Evolutionary conservation across 768 basidiomycete genomes (phyloP).

Genomic region (Naganishia friedmannii): DNA sequence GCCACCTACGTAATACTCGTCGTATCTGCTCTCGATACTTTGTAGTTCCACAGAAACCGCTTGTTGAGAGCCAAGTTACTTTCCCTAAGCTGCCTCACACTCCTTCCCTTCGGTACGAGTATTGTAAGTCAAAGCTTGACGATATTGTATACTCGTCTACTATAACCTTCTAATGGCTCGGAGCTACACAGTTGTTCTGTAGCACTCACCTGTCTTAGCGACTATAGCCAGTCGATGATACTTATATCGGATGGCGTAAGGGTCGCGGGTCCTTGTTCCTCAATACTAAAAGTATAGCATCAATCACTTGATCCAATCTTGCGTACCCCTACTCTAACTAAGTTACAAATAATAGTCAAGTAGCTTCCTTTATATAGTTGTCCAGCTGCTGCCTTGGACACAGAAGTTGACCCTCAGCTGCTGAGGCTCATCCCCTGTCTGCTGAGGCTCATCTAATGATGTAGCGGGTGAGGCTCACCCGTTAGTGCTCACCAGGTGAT

Average conservation of each 20-base stretch:
- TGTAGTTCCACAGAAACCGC: too few species aligned
- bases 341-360: not conserved
- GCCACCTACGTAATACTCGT: too few species aligned
- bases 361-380: too few species aligned
- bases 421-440: too few species aligned
- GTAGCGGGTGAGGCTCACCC: too few species aligned
- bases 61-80: not conserved
- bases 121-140: not conserved
- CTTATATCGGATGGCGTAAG: not conserved
- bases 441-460: too few species aligned
- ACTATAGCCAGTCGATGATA: not conserved
- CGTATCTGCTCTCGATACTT: too few species aligned
- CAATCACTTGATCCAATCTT: not conserved
- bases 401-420: too few species aligned
- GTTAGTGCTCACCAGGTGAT: too few species aligned
- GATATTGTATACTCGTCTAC: not conserved
- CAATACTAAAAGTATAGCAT: not conserved
- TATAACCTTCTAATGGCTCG: not conserved
- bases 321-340: not conserved
- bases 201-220: not conserved
- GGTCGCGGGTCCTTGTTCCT: not conserved
- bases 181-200: not conserved
- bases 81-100: not conserved
- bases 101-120: not conserved
- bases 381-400: too few species aligned